Evolutionary conservation across 1,284 basidiomycete genomes (phyloP), one percentile per base, ranked within the genome.

Genomic region (Megacollybia platyphylla): DNA sequence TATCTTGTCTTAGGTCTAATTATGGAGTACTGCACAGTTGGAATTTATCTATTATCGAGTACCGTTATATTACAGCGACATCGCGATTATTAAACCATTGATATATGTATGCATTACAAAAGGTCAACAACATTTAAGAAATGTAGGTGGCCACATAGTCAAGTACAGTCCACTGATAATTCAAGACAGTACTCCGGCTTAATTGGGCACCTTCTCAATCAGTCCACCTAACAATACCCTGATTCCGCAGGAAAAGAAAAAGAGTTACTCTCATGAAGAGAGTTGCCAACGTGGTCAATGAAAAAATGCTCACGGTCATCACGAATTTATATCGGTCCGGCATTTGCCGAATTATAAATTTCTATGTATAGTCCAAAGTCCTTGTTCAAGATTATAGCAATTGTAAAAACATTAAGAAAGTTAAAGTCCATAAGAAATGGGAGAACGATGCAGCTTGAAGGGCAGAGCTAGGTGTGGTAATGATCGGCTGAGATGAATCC

Each of bases 141-240:
- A 15, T 34, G 31, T 34, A 34, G 11, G 31, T 11, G 20, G 70
- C 70, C 56, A 50, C 79, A 80, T 78, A 83, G 79, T 83, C 79
- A 79, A 83, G 75, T 76, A 67, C 63, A 63, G 67, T 61, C 71
- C 71, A 72, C 59, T 54, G 67, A 57, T 61, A 64, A 60, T 54
- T 60, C 64, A 71, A 58, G 67, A 63, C 69, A 64, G 61, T 60
- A 74, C 78, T 82, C 79, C 80, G 80, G 79, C 80, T 83, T 83
- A 83, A 79, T 79, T 81, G 79, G 65, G 65, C 72, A 65, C 76
- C 39, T n/a, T 27, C n/a, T 46, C 28, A 28, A 26, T 7, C 42
- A 44, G 67, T 56, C 57, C 52, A 70, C 55, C 64, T 54, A 55
- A 57, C 47, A 46, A 59, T 80, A 80, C 79, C 78, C 73, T 49